Base-by-base conservation (phyloP, 208 protist species). In the Leishmania braziliensis region DNA sequence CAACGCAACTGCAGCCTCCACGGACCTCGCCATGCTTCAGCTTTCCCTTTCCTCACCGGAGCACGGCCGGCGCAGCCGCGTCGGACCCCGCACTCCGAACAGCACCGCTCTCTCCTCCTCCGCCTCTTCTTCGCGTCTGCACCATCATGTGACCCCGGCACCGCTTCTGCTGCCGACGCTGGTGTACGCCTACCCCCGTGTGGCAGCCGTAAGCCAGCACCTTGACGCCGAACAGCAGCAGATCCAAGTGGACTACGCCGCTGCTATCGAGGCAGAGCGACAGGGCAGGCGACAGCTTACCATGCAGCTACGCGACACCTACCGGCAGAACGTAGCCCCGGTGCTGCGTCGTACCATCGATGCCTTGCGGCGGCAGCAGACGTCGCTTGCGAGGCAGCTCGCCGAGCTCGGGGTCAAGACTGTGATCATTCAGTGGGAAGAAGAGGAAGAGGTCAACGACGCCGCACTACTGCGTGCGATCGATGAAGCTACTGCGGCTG, bases 361-460 rank as follows among this genome's bases (percentile, higher is more conserved):
- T 4, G 70, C 43, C 29, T 72, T 85, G 60, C 71, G 76, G 68
- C 68, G 66, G 70, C 69, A 75, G 65, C 88, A 89, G 78, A 51
- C 75, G 36, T n/a, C 48, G n/a, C 72, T 91, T 29, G 86, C 79
- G 3, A 76, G 63, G 10, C 54, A 87, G 69, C 81, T 91, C 18
- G 75, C 53, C 16, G 86, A 81, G 39, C 75, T 91, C 4, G 88
- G 88, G 0, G 79, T 91, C 53, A 81, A 81, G 60, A 70, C 85
- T 16, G 71, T 88, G 12, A 69, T 66, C 18, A 75, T 91, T 8
- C 79, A 88, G 69, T 89, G 88, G 88, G 76, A 89, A n/a, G 86
- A 84, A 36, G 76, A 75, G 36, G 77, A 84, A 26, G 33, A 54
- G 33, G 33, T 73, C 12, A 43, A 70, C 36, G 83, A 68, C 2